These are phyloP conservation scores for Sporothrix protearum DNA, from an alignment of 2,329 filamentous ascomycete genomes.

Conservation along the genomic window DNA sequence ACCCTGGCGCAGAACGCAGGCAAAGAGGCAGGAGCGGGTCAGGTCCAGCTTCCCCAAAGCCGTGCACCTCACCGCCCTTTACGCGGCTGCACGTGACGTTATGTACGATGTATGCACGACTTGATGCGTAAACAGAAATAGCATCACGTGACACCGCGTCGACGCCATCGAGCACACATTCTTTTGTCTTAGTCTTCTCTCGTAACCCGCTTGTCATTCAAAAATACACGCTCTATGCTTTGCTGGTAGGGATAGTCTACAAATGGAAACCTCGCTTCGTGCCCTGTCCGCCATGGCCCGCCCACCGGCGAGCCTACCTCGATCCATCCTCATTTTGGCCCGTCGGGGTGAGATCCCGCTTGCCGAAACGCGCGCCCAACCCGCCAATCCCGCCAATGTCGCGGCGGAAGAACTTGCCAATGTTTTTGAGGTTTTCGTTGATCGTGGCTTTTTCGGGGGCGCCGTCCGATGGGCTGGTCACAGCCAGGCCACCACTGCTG, in stretches of 20 bases:
- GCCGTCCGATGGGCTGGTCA: not conserved
- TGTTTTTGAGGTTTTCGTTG: conserved; percentile 91
- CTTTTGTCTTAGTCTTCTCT: not conserved
- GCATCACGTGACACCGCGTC: not conserved
- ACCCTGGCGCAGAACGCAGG: not conserved
- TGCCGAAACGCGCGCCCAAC: conserved; percentile 70
- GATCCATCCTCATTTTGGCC: conserved; percentile 25
- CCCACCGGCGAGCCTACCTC: not conserved
- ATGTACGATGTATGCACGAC: too few relatives aligned
- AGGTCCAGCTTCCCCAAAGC: not conserved
- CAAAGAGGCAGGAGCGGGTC: not conserved
- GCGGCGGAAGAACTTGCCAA: conserved; percentile 92
- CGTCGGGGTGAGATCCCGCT: conserved; percentile 46
- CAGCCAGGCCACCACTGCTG: conserved; percentile 24
- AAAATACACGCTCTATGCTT: conserved; percentile 11
- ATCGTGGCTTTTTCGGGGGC: conserved; percentile 62
- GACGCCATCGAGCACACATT: not conserved
- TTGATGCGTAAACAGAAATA: not conserved
- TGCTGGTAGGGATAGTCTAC: not conserved
- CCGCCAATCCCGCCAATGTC: conserved; percentile 79
- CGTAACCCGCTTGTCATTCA: not conserved
- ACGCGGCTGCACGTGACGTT: conserved; percentile 6
- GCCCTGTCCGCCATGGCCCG: too few relatives aligned
- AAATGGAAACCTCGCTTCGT: not conserved
- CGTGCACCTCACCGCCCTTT: conserved; percentile 5